Percentiles rank a stretch among this genome's conserved stretches.
phyloP scores from a whole-genome alignment of 208 protist genomes.

The Sergeia podlipaevii region DNA sequence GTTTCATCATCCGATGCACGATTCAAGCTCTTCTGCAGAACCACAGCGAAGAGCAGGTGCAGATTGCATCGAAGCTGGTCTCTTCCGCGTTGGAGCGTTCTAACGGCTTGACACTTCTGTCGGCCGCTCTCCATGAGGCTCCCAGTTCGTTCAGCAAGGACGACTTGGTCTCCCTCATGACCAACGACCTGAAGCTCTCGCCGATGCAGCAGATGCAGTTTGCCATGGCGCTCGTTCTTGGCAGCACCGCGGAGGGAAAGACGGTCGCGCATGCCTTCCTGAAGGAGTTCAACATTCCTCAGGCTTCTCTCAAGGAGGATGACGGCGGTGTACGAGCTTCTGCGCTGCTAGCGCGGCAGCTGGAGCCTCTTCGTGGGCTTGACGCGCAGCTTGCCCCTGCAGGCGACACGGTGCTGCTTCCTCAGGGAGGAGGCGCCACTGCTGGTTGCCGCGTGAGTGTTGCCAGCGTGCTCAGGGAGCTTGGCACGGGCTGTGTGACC shows the following conservation, averaged over 20 bases:
- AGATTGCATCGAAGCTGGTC: conserved; percentile 59
- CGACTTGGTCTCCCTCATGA: conserved; percentile 51
- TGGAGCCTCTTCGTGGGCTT: conserved; percentile 25
- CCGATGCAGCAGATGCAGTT: conserved; percentile 73
- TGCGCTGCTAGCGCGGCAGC: conserved; percentile 62
- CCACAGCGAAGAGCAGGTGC: conserved; percentile 29
- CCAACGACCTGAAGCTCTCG: conserved; percentile 55
- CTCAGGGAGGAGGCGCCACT: too few species aligned
- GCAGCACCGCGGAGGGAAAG: conserved; percentile 40
- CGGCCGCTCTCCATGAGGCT: conserved; percentile 33
- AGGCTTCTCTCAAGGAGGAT: conserved; percentile 48
- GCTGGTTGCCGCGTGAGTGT: conserved; percentile 76
- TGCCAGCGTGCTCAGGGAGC: conserved; percentile 70
- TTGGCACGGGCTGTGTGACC: conserved; percentile 81
- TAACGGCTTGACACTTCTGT: conserved; percentile 62
- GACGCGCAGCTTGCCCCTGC: conserved; percentile 44
- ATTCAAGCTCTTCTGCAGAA: conserved; percentile 24
- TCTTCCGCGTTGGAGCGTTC: conserved; percentile 48
- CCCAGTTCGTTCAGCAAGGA: conserved; percentile 33
- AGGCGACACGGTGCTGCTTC: conserved; percentile 14
- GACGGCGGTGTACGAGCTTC: conserved; percentile 39
- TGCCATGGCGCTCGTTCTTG: conserved; percentile 56
- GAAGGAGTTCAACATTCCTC: conserved; percentile 47
- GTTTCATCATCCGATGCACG: conserved; percentile 47
- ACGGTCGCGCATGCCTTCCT: conserved; percentile 56